Conservation (phyloP, 352 stramenopile genomes). For the Globisporangium splendens region DNA sequence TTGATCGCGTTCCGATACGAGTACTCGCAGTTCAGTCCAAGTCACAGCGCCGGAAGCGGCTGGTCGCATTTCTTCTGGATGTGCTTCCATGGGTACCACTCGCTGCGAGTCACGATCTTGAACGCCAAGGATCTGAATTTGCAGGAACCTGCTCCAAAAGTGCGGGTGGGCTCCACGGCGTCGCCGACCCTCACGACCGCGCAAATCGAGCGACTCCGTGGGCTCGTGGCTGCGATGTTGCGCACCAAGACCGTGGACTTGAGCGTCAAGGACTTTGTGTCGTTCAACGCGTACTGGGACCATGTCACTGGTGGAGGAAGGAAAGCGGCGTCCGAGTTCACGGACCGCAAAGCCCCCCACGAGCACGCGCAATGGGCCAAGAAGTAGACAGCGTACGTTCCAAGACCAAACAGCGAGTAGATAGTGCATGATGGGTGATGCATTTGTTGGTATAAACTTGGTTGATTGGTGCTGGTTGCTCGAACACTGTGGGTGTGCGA, state of each 20-base stretch:
- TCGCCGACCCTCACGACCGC: slow-evolving; percentile 34
- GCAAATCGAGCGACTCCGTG: slow-evolving; percentile 62
- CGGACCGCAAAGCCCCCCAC: slow-evolving; percentile 78
- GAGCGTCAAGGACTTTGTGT: slow-evolving; percentile 62
- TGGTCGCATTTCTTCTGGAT: slow-evolving; percentile 69
- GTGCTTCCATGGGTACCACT: slow-evolving; percentile 66
- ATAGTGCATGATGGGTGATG: neutral
- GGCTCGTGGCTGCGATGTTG: slow-evolving; percentile 72
- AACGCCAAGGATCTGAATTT: slow-evolving; percentile 58
- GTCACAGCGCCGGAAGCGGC: slow-evolving; percentile 51
- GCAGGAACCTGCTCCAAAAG: slow-evolving; percentile 32
- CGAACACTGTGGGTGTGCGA: too few relatives aligned
- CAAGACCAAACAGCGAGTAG: neutral
- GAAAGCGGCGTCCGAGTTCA: slow-evolving; percentile 69
- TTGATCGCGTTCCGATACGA: slow-evolving; percentile 79
- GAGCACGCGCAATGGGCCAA: slow-evolving; percentile 80
- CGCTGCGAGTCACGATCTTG: slow-evolving; percentile 54
- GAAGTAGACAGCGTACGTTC: slow-evolving; percentile 23
- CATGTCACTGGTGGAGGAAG: slow-evolving; percentile 71
- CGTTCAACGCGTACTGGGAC: slow-evolving; percentile 82
- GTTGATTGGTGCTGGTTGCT: neutral
- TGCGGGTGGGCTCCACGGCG: slow-evolving; percentile 22
- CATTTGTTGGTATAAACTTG: slow-evolving; percentile 5
- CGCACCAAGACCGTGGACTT: slow-evolving; percentile 75
- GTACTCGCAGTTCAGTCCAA: slow-evolving; percentile 72